Conservation (phyloP, 2,329 filamentous ascomycete species). For the Macrophomina phaseolina region DNA sequence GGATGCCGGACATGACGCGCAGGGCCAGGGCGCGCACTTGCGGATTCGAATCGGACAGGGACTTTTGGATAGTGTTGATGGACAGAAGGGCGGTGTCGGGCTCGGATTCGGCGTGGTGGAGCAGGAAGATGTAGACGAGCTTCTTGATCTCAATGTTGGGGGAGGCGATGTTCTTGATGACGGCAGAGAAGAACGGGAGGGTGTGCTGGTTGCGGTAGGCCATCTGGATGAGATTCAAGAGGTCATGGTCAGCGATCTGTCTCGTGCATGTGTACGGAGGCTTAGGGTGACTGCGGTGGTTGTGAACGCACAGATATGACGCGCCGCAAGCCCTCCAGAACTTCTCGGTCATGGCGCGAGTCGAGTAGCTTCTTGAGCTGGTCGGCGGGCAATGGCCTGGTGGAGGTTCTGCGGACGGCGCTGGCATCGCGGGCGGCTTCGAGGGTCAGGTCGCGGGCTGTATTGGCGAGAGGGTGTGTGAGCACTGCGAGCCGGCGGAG, state of each 20-base stretch:
- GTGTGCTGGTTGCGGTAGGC: conserved; percentile 92
- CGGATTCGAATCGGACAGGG: conserved; percentile 88
- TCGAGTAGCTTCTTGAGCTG: conserved; percentile 96
- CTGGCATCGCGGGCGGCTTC: conserved; percentile 93
- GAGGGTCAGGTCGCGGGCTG: conserved; percentile 95
- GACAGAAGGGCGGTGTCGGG: conserved; percentile 93
- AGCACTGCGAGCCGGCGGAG: conserved; percentile 2
- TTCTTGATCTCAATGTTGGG: conserved; percentile 96
- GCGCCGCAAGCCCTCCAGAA: conserved; percentile 86
- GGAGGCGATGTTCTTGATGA: conserved; percentile 97
- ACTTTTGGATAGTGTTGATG: conserved; percentile 99
- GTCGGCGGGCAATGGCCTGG: conserved; percentile 72
- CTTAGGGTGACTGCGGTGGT: conserved; percentile 25
- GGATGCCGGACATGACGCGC: conserved; percentile 95
- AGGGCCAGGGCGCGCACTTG: conserved; percentile 90
- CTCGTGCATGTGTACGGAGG: too few species aligned
- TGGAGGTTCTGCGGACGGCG: conserved; percentile 58
- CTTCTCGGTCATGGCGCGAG: conserved; percentile 89
- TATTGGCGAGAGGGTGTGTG: conserved; percentile 47
- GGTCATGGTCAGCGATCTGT: not conserved
- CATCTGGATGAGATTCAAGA: conserved; percentile 66
- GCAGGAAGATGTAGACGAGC: conserved; percentile 96
- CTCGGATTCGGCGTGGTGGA: conserved; percentile 94
- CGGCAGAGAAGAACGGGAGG: conserved; percentile 91
- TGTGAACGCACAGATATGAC: conserved; percentile 75